Percentiles rank a stretch among this genome's conserved stretches.
Evolutionary conservation across 345 rosid species (phyloP).

Genomic region (Arabis hirsuta): DNA sequence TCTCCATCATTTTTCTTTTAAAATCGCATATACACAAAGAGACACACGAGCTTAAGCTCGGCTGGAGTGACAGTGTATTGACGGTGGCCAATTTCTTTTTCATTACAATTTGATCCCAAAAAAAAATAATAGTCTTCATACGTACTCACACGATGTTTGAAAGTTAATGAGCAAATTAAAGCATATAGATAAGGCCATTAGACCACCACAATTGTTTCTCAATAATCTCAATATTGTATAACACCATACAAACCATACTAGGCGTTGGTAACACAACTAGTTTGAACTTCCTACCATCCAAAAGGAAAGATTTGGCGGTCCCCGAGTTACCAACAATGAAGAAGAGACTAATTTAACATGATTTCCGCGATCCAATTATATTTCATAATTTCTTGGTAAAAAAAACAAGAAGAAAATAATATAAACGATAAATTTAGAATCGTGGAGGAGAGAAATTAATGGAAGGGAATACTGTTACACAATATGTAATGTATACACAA

Average conservation of each 20-base stretch:
- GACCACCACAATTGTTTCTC: neutral
- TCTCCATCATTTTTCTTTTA: slow-evolving; percentile 13
- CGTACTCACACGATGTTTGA: slow-evolving; percentile 20
- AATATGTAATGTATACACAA: neutral
- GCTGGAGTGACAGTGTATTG: slow-evolving; percentile 39
- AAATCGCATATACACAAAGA: neutral
- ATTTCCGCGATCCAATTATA: no score
- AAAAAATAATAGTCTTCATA: slow-evolving; percentile 4
- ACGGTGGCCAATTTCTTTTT: slow-evolving; percentile 31
- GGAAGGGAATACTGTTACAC: neutral
- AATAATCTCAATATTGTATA: neutral
- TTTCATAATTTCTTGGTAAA: no score
- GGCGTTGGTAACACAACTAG: no score
- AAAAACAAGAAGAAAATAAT: no score
- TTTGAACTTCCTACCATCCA: no score
- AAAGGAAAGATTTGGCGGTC: no score
- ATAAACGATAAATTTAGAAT: no score
- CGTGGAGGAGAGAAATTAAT: neutral
- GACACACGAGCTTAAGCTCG: slow-evolving; percentile 10
- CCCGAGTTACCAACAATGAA: no score
- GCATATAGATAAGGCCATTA: neutral
- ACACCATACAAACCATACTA: neutral
- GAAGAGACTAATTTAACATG: no score
- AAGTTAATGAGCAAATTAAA: neutral
- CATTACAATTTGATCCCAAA: neutral